Conservation (phyloP, 2,329 filamentous ascomycete species). For the Phymatotrichopsis omnivora region DNA sequence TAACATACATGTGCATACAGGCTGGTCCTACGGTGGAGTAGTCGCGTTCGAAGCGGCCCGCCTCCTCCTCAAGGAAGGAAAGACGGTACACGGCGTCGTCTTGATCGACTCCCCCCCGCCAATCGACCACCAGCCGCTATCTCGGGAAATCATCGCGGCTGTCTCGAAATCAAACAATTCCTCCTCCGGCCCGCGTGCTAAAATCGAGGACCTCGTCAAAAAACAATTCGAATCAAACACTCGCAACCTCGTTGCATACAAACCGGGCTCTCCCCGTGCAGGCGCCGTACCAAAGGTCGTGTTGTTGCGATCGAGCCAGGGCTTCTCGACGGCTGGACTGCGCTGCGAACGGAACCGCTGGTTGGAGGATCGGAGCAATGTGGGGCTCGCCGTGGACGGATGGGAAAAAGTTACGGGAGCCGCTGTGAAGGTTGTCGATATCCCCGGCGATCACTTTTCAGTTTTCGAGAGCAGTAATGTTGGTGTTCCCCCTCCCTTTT, state of each 20-base stretch:
- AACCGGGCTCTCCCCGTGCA: background rate
- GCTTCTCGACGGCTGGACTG: constrained; percentile 11
- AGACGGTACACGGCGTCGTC: constrained; percentile 50
- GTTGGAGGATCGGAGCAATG: constrained; percentile 18
- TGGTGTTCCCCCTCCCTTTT: background rate
- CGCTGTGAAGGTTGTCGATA: constrained; percentile 29
- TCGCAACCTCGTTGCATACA: constrained; percentile 18
- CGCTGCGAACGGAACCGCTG: constrained; percentile 14
- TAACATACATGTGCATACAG: constrained; percentile 33
- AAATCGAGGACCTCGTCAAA: constrained; percentile 15
- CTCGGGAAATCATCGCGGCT: constrained; percentile 34
- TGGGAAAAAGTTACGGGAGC: constrained; percentile 31
- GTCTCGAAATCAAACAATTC: constrained; percentile 15
- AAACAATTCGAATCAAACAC: constrained; percentile 19
- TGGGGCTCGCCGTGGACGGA: constrained; percentile 10
- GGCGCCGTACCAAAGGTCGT: constrained; percentile 12
- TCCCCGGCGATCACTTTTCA: constrained; percentile 33
- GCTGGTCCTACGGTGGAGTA: constrained; percentile 69
- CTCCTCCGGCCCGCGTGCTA: constrained; percentile 3
- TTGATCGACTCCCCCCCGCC: constrained; percentile 59
- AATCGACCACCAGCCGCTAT: constrained; percentile 57
- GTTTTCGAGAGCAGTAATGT: constrained; percentile 28
- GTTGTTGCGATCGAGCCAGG: constrained; percentile 12
- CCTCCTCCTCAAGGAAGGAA: constrained; percentile 48
- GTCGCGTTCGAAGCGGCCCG: constrained; percentile 58